Evolutionary conservation across 768 basidiomycete genomes (phyloP).

Genomic region (Dioszegia crocea): DNA sequence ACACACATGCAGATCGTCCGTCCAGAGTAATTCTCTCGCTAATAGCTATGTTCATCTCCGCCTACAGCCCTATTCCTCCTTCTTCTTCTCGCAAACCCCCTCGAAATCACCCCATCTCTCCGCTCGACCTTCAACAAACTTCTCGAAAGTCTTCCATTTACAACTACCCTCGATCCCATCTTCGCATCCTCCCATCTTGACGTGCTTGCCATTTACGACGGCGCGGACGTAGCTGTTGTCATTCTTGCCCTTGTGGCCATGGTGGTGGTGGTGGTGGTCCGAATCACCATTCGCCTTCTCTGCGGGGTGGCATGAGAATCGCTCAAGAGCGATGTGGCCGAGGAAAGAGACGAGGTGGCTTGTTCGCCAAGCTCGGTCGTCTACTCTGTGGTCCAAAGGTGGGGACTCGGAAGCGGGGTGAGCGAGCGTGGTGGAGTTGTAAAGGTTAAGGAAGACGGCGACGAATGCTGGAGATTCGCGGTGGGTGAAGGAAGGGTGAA

Average conservation of each 20-base stretch:
- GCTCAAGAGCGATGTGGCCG: slow-evolving; percentile 52
- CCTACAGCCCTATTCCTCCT: slow-evolving; percentile 2
- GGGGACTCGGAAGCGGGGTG: slow-evolving; percentile 32
- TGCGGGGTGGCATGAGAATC: slow-evolving; percentile 25
- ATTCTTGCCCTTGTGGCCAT: slow-evolving; percentile 7
- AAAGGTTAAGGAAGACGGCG: slow-evolving; percentile 50
- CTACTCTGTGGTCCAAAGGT: slow-evolving; percentile 35
- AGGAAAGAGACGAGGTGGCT: slow-evolving; percentile 52
- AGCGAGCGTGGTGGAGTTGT: slow-evolving; percentile 45
- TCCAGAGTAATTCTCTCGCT: no score
- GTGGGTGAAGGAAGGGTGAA: slow-evolving; percentile 52
- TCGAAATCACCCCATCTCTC: slow-evolving; percentile 40
- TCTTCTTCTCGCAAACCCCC: slow-evolving; percentile 28
- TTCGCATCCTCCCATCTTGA: slow-evolving; percentile 47
- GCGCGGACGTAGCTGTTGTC: slow-evolving; percentile 45
- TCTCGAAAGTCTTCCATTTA: slow-evolving; percentile 38
- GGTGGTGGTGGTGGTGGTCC: not conserved
- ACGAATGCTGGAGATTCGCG: slow-evolving; percentile 52
- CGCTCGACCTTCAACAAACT: slow-evolving; percentile 38
- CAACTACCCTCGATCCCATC: slow-evolving; percentile 48
- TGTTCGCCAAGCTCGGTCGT: slow-evolving; percentile 49
- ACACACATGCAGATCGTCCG: no score
- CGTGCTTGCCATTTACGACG: slow-evolving; percentile 51
- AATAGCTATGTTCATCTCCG: no score
- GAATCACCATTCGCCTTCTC: not conserved